Percentiles rank a stretch among this genome's conserved stretches.
phyloP scores from a whole-genome alignment of 148 eudicot species.

The Cornus kousa region DNA sequence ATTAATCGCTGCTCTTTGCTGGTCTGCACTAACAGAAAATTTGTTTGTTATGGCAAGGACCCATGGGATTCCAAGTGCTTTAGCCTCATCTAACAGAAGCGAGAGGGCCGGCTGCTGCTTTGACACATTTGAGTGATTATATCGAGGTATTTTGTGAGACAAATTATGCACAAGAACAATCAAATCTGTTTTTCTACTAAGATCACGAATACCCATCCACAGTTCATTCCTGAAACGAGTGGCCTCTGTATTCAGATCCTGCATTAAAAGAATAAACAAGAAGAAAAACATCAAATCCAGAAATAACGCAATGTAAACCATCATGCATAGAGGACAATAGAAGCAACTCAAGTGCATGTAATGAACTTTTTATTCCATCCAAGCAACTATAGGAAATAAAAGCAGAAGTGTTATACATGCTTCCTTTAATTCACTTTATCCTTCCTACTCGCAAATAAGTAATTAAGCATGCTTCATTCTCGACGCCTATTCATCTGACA shows the following conservation, averaged over 20 bases:
- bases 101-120: slow-evolving; percentile 70
- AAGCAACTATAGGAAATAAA: slow-evolving; percentile 1
- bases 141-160: slow-evolving; percentile 81
- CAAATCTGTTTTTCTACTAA: slow-evolving; percentile 76
- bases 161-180: slow-evolving; percentile 93
- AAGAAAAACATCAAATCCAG: slow-evolving; percentile 1
- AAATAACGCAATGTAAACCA: neutral
- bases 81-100: slow-evolving; percentile 78
- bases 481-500: neutral
- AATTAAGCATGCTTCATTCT: neutral
- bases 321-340: neutral
- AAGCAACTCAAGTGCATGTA: neutral
- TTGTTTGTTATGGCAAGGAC: slow-evolving; percentile 93
- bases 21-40: slow-evolving; percentile 90
- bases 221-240: slow-evolving; percentile 79
- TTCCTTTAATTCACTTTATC: neutral
- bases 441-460: neutral
- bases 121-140: slow-evolving; percentile 45
- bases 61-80: slow-evolving; percentile 97
- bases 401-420: neutral
- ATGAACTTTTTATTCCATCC: neutral
- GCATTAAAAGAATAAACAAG: slow-evolving; percentile 19
- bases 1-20: slow-evolving; percentile 72
- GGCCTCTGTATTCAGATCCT: slow-evolving; percentile 85
- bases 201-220: slow-evolving; percentile 94